Evolutionary conservation across 2,329 filamentous ascomycete species (phyloP), one percentile per base, ranked within the genome.

Genomic region (Rutstroemia sp.): DNA sequence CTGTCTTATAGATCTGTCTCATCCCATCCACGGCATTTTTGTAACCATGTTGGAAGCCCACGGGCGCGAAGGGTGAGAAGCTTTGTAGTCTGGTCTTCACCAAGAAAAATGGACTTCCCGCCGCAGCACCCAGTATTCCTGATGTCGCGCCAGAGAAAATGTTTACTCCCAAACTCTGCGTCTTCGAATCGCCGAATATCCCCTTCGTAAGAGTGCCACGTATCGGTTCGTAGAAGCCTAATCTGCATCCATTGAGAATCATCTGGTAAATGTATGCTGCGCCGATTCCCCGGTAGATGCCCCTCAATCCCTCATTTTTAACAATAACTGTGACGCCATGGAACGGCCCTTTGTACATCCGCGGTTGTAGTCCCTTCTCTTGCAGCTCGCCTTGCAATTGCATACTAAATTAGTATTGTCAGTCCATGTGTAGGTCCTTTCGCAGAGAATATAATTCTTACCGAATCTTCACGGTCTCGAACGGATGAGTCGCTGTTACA

Each of bases 401-500:
- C 81, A 99, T 84, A 68, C 90, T 92, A 71, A 44, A 42, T 5
- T 25, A 25, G 19, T n/a, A 7, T 16, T 36, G 42, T 66, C 49
- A 64, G 60, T 45, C 17, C 30, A n/a, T 51, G 21, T 14, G 39
- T n/a, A 9, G 42, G 42, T 39, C 21, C 27, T 27, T 44, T 46
- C 49, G 27, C n/a, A 17, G 16, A 49, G 30, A 48, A 25, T 53
- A 42, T 30, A 44, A 19, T 48, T 55, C 78, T 70, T 78, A 92
- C 87, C 92, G 88, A 70, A 97, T 97, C 82, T 99, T 99, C 71
- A 99, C 91, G 12, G 92, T 97, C 75, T 99, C 94, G 76, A 97
- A 97, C 57, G 92, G 92, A 74, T 99, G 94, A 51, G 94, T 97
- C 63, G 95, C 92, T 42, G 92, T 97, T 57, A 99, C 94, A 63